Evolutionary conservation across 2,329 filamentous ascomycete species (phyloP).

Genomic region (Neurospora sp.): DNA sequence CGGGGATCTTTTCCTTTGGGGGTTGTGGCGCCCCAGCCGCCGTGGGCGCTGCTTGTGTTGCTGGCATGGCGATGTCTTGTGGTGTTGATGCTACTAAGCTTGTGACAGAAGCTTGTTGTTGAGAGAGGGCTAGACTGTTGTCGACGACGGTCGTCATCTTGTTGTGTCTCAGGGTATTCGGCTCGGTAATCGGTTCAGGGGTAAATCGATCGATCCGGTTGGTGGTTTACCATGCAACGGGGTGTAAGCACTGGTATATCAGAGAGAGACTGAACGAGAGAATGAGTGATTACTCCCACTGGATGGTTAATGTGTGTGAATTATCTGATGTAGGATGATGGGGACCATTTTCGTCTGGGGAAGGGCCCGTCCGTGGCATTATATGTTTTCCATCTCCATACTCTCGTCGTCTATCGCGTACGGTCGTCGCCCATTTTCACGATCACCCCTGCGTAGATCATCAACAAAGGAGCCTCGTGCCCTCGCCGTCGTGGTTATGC

Average conservation of each 20-base stretch:
- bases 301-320: neutral
- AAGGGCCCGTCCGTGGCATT: neutral
- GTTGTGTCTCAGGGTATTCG: neutral
- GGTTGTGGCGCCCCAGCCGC: conserved; percentile 1
- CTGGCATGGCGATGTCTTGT: neutral
- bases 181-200: neutral
- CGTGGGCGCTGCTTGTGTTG: conserved; percentile 1
- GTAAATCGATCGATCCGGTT: neutral
- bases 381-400: neutral
- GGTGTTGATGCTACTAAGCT: neutral
- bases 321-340: neutral
- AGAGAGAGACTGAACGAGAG: neutral
- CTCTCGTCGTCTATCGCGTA: neutral
- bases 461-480: conserved; percentile 1
- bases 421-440: conserved; percentile 1
- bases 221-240: neutral
- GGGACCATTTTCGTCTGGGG: neutral
- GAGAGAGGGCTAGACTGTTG: neutral
- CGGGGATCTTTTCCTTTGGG: conserved; percentile 6
- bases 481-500: neutral
- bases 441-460: conserved; percentile 8
- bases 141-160: neutral
- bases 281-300: neutral
- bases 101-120: neutral
- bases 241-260: neutral